Base-by-base conservation (phyloP, 192 early-diverging fungal species). In the Coemansia sp. region DNA sequence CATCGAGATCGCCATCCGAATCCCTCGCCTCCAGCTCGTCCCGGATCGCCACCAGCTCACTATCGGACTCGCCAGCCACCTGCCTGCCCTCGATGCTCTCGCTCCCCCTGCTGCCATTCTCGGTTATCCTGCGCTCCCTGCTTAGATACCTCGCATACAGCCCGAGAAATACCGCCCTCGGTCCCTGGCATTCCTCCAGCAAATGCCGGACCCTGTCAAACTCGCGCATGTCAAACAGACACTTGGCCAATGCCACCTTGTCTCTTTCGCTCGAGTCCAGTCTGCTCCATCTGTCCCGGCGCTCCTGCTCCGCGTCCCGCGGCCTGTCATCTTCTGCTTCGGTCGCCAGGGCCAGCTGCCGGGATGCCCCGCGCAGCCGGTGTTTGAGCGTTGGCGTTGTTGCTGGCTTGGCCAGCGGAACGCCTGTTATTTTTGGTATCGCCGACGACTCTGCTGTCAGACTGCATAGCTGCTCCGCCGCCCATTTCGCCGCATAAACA, bases 121-220 rank as follows among this genome's bases (percentile, higher is more conserved):
- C 74, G 18, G 56, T 35, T 20, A 35, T 35, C 3, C 51, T 63
- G 50, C 63, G 55, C 32, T 70, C 65, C 39, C 81, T 68, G 82
- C 84, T 87, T 56, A 95, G 71, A 67, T 84, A 94, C 67, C 75
- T 85, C 13, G 91, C 71, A 67, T 97, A 97, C 18, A 93, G 69
- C 62, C 86, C 72, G n/a, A 95, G 70, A 74, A 95, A 97, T 51
- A 73, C 58, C 3, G 85, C 82, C 46, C 84, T 82, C 10, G 79
- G 68, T 23, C 83, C 77, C 0, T 20, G 54, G 42, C 83, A 84
- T 39, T 68, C 73, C 46, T 83, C 65, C 16, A 92, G 69, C 0
- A 77, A 45, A 61, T 64, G 76, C 1, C 84, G 74, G 22, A 83
- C 86, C 6, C 85, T 82, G 65, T 90, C 88, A 61, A 84, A 89